phyloP scores from a whole-genome alignment of 345 rosid genomes.

The Nasturtium officinale region DNA sequence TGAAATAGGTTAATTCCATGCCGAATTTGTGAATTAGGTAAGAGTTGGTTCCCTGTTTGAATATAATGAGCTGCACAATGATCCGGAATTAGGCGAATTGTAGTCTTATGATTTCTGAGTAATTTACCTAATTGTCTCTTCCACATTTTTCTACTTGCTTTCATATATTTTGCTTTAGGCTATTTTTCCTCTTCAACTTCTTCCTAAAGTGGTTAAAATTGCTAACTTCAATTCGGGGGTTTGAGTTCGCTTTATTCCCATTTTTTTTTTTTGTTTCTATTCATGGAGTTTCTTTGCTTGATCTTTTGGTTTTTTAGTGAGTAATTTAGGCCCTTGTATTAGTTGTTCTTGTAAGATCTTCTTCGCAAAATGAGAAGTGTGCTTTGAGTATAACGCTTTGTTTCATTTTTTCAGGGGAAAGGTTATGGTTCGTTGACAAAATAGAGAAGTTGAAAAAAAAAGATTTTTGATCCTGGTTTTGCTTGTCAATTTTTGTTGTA shows the following conservation, averaged over 20 bases:
- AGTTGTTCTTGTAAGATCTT: constrained; percentile 1
- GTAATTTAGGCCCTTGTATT: background rate
- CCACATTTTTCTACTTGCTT: constrained; percentile 6
- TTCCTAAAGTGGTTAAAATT: constrained; percentile 15
- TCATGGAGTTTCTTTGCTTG: background rate
- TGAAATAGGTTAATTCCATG: constrained; percentile 21
- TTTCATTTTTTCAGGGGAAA: constrained; percentile 39
- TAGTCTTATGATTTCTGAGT: constrained; percentile 22
- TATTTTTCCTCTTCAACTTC: background rate
- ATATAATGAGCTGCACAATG: constrained; percentile 35
- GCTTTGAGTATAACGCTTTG: constrained; percentile 1
- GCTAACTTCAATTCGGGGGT: constrained; percentile 25
- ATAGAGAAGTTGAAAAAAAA: constrained; percentile 28
- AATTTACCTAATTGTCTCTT: constrained; percentile 21
- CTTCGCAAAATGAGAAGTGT: constrained; percentile 6
- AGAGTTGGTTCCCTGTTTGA: constrained; percentile 41
- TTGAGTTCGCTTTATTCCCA: constrained; percentile 1
- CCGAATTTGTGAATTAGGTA: constrained; percentile 44
- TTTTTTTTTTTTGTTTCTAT: constrained; percentile 21
- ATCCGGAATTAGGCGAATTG: constrained; percentile 40
- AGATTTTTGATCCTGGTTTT: constrained; percentile 22
- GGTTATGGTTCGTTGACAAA: constrained; percentile 31
- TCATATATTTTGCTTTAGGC: background rate
- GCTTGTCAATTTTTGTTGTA: constrained; percentile 32
- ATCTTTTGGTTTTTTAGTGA: background rate